Conservation (phyloP, 1,139 yeast genomes). For the Geotrichum candidum region DNA sequence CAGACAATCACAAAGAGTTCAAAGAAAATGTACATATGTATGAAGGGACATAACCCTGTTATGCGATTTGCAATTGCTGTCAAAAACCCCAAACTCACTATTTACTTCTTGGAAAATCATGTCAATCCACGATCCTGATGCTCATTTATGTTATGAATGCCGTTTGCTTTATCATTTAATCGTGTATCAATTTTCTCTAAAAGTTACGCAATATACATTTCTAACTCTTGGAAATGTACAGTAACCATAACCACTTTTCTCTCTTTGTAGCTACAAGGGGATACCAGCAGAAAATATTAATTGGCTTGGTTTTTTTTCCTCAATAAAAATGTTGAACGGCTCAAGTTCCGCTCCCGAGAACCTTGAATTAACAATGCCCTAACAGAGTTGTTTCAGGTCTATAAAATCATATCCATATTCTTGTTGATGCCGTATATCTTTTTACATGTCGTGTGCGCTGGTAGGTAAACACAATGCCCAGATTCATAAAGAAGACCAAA, state of each 20-base stretch:
- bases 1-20: not conserved
- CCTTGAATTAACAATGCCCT: not conserved
- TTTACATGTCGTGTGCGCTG: not conserved
- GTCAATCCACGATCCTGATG: not conserved
- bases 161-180: not conserved
- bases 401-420: not conserved
- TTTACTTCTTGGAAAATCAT: too few relatives aligned
- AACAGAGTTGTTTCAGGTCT: not conserved
- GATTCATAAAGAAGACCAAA: not conserved
- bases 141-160: not conserved
- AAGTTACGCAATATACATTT: not conserved
- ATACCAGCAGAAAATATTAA: not conserved
- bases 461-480: not conserved
- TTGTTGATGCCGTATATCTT: not conserved
- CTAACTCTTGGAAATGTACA: not conserved
- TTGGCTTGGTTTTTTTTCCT: not conserved
- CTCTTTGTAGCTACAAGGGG: not conserved
- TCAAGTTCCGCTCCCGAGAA: not conserved
- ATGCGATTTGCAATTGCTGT: too few relatives aligned
- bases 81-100: too few relatives aligned
- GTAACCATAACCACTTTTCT: not conserved
- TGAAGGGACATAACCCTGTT: too few relatives aligned
- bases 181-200: not conserved
- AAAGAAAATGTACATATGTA: too few relatives aligned
- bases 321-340: too few relatives aligned